Percentiles rank a stretch among this genome's conserved stretches.
Conservation (phyloP, 2,329 filamentous ascomycete species). For the Neonectria magnoliae region DNA sequence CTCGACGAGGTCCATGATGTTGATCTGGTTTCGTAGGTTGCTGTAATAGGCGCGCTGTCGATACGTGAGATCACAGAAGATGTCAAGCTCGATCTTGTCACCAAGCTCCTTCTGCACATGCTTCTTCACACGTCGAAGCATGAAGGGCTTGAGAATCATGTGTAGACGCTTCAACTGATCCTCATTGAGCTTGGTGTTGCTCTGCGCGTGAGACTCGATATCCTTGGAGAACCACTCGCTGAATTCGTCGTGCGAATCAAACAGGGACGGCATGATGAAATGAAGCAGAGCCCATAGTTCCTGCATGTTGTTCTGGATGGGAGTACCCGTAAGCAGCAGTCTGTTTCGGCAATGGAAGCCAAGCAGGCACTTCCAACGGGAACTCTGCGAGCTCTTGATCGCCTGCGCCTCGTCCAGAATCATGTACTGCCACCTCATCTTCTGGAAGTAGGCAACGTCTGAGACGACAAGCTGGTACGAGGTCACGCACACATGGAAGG, state of each 20-base stretch:
- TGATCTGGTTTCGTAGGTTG: conserved; percentile 95
- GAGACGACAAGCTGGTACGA: conserved; percentile 98
- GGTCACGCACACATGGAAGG: conserved; percentile 95
- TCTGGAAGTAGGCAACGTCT: conserved; percentile 97
- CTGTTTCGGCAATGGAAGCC: conserved; percentile 96
- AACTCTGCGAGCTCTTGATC: conserved; percentile 97
- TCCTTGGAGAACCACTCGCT: conserved; percentile 96
- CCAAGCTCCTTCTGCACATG: conserved; percentile 98
- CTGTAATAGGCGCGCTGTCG: conserved; percentile 93
- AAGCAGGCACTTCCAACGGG: conserved; percentile 94
- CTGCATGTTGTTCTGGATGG: conserved; percentile 99
- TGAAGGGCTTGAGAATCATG: conserved; percentile 99
- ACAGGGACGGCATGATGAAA: conserved; percentile 99
- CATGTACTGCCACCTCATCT: conserved; percentile 99
- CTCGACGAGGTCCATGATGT: conserved; percentile 97
- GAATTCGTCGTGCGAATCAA: conserved; percentile 93
- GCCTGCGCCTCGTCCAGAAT: conserved; percentile 98
- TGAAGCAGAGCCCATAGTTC: conserved; percentile 97
- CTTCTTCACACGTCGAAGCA: conserved; percentile 99
- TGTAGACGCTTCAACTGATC: conserved; percentile 96
- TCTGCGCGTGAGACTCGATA: conserved; percentile 98
- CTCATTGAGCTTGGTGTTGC: conserved; percentile 99
- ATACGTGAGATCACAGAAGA: conserved; percentile 97
- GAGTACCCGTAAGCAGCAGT: conserved; percentile 91
- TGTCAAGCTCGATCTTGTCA: conserved; percentile 96